phyloP scores from a whole-genome alignment of 305 asterid species.

The Fraxinus baroniana region DNA sequence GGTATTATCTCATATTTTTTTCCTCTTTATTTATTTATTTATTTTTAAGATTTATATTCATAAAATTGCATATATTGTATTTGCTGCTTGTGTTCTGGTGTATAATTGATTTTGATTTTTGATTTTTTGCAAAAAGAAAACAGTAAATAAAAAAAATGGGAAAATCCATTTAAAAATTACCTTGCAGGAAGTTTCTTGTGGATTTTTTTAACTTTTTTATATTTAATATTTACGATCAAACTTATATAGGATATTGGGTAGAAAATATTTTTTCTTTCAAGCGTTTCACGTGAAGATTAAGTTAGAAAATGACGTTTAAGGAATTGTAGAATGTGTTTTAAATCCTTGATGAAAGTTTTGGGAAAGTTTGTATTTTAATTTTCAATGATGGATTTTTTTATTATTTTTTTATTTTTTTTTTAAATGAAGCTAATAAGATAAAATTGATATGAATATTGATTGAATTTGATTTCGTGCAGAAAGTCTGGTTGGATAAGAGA shows the following conservation, averaged over 20 bases:
- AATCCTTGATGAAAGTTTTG: background rate
- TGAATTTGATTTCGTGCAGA: constrained; percentile 49
- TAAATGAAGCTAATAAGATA: background rate
- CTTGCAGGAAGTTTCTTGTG: background rate
- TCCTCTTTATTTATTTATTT: background rate
- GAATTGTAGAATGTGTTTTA: background rate
- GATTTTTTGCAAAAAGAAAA: background rate
- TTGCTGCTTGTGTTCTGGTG: background rate
- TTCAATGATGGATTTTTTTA: background rate
- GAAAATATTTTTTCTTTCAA: background rate
- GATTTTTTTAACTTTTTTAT: background rate
- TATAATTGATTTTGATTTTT: background rate
- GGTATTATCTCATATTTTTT: constrained; percentile 34
- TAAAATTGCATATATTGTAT: background rate
- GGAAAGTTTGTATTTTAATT: background rate
- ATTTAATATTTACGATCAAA: background rate
- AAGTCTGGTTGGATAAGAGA: constrained; percentile 80
- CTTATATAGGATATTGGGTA: background rate
- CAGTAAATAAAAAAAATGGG: background rate
- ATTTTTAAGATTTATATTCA: background rate
- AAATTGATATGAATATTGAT: background rate
- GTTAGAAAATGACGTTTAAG: background rate
- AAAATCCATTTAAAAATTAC: background rate
- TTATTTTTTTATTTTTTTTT: no score
- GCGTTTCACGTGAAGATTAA: background rate